Conservation (phyloP, 768 basidiomycete species). For the Psilocybe tampanensis region DNA sequence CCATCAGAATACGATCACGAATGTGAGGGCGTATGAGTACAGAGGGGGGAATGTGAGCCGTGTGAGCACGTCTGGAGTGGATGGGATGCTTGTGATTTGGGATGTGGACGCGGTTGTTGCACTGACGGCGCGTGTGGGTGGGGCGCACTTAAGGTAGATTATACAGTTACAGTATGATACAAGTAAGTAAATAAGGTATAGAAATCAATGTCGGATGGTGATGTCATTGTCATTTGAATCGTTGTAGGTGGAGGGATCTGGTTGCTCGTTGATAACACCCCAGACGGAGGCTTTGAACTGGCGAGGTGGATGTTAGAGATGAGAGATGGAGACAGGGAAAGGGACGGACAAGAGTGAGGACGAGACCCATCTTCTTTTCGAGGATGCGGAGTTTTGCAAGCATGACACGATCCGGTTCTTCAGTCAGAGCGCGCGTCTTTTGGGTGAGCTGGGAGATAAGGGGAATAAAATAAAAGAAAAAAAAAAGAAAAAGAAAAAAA, state of each 20-base stretch:
- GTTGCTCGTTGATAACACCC: conserved; percentile 88
- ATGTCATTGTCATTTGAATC: conserved; percentile 27
- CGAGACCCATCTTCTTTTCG: conserved; percentile 94
- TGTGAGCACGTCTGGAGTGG: conserved; percentile 92
- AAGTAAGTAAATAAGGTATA: neutral
- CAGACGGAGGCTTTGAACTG: conserved; percentile 97
- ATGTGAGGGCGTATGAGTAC: conserved; percentile 74
- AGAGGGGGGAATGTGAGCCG: conserved; percentile 59
- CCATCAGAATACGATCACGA: conserved; percentile 99
- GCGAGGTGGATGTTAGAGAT: neutral
- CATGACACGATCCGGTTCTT: conserved; percentile 78
- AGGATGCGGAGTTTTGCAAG: conserved; percentile 75
- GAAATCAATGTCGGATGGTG: conserved; percentile 23
- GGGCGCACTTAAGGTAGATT: conserved; percentile 42
- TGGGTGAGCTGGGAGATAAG: conserved; percentile 51
- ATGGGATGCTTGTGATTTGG: conserved; percentile 94
- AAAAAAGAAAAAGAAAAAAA: neutral
- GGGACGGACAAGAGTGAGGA: conserved; percentile 78
- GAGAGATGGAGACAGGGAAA: neutral
- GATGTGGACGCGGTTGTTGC: conserved; percentile 59
- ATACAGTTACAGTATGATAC: conserved; percentile 12
- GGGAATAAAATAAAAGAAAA: too few species aligned
- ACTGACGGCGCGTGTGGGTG: conserved; percentile 54
- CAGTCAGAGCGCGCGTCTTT: conserved; percentile 69
- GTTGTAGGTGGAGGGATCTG: conserved; percentile 32